These are phyloP conservation scores for Arthroderma sp. DNA, from an alignment of 2,329 filamentous ascomycete genomes.

Conservation along the genomic window DNA sequence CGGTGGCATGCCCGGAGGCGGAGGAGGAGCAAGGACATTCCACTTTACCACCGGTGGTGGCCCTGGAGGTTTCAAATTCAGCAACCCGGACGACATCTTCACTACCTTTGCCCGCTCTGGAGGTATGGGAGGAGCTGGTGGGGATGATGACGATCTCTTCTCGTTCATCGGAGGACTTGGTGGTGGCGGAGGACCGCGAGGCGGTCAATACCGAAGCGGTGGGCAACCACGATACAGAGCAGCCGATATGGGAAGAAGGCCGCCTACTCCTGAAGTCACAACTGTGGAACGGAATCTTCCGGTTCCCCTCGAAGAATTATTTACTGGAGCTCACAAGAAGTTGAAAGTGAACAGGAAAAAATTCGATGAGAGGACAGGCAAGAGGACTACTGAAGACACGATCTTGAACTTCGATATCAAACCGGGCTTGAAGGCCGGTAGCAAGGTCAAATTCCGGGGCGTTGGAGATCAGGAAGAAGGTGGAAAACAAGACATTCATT, in stretches of 20 bases:
- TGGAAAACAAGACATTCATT: slow-evolving; percentile 87
- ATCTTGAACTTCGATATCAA: slow-evolving; percentile 93
- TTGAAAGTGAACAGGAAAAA: slow-evolving; percentile 97
- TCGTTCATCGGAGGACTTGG: slow-evolving; percentile 36
- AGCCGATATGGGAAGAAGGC: slow-evolving; percentile 15
- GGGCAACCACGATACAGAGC: slow-evolving; percentile 11
- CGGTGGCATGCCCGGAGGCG: slow-evolving; percentile 39
- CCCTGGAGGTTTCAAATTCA: slow-evolving; percentile 65
- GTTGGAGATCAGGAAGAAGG: slow-evolving; percentile 98
- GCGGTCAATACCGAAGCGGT: slow-evolving; percentile 19
- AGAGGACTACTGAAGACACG: slow-evolving; percentile 74
- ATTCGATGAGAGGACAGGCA: slow-evolving; percentile 66
- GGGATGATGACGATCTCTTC: slow-evolving; percentile 42
- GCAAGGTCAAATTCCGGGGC: slow-evolving; percentile 95
- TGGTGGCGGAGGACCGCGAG: slow-evolving; percentile 29
- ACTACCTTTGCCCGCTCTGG: slow-evolving; percentile 60
- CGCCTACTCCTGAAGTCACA: slow-evolving; percentile 65
- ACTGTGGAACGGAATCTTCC: slow-evolving; percentile 76
- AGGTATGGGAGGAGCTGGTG: slow-evolving; percentile 39
- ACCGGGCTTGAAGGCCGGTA: slow-evolving; percentile 86
- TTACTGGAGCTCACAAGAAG: slow-evolving; percentile 79
- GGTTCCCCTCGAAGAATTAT: slow-evolving; percentile 78
- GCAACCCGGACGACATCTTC: slow-evolving; percentile 73
- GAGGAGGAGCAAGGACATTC: slow-evolving; percentile 33
- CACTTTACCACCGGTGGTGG: slow-evolving; percentile 36